Percentiles rank a stretch among this genome's conserved stretches.
Conservation (phyloP, 768 basidiomycete genomes). For the Mycena epipterygia region DNA sequence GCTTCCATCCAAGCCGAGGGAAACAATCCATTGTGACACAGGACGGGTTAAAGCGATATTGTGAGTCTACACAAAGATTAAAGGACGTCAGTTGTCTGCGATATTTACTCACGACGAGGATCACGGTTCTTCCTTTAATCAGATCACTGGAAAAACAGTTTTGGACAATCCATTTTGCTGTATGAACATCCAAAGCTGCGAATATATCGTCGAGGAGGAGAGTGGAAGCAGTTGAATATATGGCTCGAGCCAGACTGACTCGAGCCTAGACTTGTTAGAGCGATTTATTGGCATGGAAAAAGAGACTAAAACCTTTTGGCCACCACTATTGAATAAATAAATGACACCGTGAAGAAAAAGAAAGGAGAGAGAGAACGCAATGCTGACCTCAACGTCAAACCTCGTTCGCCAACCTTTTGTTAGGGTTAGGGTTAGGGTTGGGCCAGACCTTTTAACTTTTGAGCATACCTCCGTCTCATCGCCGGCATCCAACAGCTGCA, state of each 20-base stretch:
- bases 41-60: constrained; percentile 57
- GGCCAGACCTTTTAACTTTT: constrained; percentile 43
- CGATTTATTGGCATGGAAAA: too few relatives aligned
- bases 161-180: constrained; percentile 64
- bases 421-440: too few relatives aligned
- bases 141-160: constrained; percentile 59
- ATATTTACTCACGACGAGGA: constrained; percentile 53
- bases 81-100: too few relatives aligned
- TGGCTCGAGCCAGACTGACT: constrained; percentile 66
- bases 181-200: constrained; percentile 65
- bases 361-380: neutral
- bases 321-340: too few relatives aligned
- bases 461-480: constrained; percentile 53
- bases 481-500: constrained; percentile 61
- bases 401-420: constrained; percentile 59
- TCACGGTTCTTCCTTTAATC: constrained; percentile 56
- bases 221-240: constrained; percentile 68
- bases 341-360: neutral
- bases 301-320: constrained; percentile 60
- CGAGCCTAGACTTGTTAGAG: constrained; percentile 46
- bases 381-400: constrained; percentile 57
- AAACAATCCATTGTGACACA: constrained; percentile 59
- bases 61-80: constrained; percentile 54
- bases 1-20: constrained; percentile 55
- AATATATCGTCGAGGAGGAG: constrained; percentile 71